These are phyloP conservation scores for Boletellus emodensis DNA, from an alignment of 768 basidiomycete species.

Conservation along the genomic window DNA sequence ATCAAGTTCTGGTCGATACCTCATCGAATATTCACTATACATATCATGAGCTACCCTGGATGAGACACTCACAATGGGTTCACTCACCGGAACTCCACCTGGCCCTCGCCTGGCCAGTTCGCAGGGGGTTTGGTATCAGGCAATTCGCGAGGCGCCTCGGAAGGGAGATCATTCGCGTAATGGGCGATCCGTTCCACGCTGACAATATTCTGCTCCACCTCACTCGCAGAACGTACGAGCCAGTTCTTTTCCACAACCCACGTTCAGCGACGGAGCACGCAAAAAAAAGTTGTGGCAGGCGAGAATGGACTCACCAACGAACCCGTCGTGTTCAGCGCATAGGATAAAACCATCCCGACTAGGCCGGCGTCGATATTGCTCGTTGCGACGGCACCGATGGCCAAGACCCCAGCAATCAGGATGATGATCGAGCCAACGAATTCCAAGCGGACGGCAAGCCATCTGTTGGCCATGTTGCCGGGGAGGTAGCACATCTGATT, in stretches of 20 bases:
- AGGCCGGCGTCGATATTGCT: constrained; percentile 82
- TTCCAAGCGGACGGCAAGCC: constrained; percentile 84
- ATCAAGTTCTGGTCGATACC: constrained; percentile 79
- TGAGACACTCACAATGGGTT: no score
- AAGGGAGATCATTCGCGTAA: constrained; percentile 60
- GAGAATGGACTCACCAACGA: constrained; percentile 52
- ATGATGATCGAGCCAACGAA: constrained; percentile 82
- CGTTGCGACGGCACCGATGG: constrained; percentile 64
- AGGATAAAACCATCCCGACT: constrained; percentile 85
- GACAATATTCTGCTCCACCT: constrained; percentile 89
- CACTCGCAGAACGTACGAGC: constrained; percentile 78
- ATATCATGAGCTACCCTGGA: no score
- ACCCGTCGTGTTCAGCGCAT: constrained; percentile 79
- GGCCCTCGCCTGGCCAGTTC: constrained; percentile 72
- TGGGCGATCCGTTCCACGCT: constrained; percentile 85
- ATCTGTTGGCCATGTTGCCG: constrained; percentile 73
- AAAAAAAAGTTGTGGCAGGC: no score
- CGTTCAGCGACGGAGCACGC: not conserved
- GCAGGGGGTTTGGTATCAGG: constrained; percentile 49
- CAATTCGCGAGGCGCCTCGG: constrained; percentile 74
- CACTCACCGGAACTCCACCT: constrained; percentile 69
- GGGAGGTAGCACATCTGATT: constrained; percentile 80
- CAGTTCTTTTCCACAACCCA: constrained; percentile 50
- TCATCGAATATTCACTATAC: constrained; percentile 61
- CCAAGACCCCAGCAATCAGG: constrained; percentile 61